Evolutionary conservation across 2,329 filamentous ascomycete species (phyloP), one percentile per base, ranked within the genome.

Genomic region (Emmonsiellopsis sp.): DNA sequence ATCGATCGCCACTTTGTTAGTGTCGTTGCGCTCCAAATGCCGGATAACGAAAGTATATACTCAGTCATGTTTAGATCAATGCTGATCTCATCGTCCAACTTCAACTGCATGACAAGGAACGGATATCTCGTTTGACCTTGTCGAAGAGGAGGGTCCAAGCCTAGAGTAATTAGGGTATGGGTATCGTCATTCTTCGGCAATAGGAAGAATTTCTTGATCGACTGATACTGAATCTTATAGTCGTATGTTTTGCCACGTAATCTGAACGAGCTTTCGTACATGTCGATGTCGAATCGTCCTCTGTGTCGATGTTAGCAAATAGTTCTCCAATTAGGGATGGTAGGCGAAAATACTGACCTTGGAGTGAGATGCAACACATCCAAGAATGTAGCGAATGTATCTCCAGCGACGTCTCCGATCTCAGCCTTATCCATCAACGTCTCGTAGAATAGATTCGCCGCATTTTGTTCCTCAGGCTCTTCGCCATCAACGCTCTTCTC

Each of bases 261-360:
- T 58, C 93, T 87, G 80, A 98, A 97, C 2, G 93, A 97, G 13
- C 84, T 86, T 72, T 97, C 93, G 80, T 98, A 98, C 87, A 98
- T 95, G 71, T 98, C 93, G 74, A 98, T 95, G 70, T 97, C 93
- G 79, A 98, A 98, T 61, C 93, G 92, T 70, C 93, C 94, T 87
- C 93, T 91, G 72, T 57, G 58, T 50, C 26, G 34, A 30, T 38
- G 49, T 53, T 30, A 50, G 15, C 32, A 26, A 65, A 65, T 26
- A 35, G 3, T 8, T 30, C 13, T 35, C 30, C 15, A 26, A 43
- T 35, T 20, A 44, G 13, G n/a, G 7, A 49, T 9, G 10, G 5
- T 16, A 20, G 7, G 38, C n/a, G 10, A 43, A 35, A 40, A n/a
- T 47, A 62, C 74, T 56, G 74, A 88, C 87, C 87, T 89, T 59